Conservation (phyloP, 2,329 filamentous ascomycete species). For the Phoma sp. region DNA sequence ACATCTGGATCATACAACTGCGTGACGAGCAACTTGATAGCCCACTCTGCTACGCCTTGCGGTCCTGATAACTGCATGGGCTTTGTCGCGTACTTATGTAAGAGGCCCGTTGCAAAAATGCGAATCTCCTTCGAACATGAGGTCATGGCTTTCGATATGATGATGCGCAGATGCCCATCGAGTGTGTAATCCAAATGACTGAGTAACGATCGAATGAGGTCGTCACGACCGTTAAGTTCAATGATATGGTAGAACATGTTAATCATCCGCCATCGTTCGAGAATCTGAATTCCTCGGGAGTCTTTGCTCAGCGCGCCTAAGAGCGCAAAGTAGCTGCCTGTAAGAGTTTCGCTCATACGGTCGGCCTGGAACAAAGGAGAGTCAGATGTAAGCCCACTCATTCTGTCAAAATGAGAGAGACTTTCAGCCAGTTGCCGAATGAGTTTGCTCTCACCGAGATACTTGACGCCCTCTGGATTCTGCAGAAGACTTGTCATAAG, state of each 20-base stretch:
- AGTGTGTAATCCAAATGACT: constrained; percentile 91
- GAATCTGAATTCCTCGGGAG: constrained; percentile 79
- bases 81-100: constrained; percentile 82
- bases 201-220: constrained; percentile 86
- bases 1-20: constrained; percentile 97
- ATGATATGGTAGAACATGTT: constrained; percentile 99
- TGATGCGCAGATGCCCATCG: constrained; percentile 83
- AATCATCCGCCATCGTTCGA: constrained; percentile 96
- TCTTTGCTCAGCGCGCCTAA: constrained; percentile 86
- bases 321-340: constrained; percentile 92
- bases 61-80: constrained; percentile 52
- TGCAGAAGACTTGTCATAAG: constrained; percentile 86
- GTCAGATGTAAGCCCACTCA: constrained; percentile 74
- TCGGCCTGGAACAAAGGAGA: constrained; percentile 88
- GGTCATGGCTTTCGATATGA: constrained; percentile 92
- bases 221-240: constrained; percentile 86
- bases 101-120: constrained; percentile 83
- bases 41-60: constrained; percentile 84
- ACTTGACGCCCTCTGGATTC: constrained; percentile 81
- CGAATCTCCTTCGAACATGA: constrained; percentile 89
- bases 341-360: constrained; percentile 83
- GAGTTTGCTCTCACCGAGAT: constrained; percentile 89
- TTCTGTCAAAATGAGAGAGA: constrained; percentile 90
- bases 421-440: constrained; percentile 94
- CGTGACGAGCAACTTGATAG: constrained; percentile 94